These are phyloP conservation scores for Lotus japonicus DNA, from an alignment of 306 rosid genomes.

Conservation along the genomic window DNA sequence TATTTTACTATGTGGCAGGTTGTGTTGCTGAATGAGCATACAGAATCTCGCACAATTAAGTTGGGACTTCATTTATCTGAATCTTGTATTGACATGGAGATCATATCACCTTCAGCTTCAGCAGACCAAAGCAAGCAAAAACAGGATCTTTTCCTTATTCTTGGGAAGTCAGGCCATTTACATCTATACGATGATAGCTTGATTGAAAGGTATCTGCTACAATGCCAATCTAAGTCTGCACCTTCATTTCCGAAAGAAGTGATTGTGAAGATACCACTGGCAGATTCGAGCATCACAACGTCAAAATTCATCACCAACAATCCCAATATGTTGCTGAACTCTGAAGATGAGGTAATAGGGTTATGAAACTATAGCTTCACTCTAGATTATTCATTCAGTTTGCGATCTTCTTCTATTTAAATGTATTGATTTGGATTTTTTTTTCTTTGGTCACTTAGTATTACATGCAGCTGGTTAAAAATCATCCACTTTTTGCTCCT, in stretches of 20 bases:
- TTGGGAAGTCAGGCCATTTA: constrained; percentile 71
- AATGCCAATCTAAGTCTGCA: constrained; percentile 62
- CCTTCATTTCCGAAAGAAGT: constrained; percentile 66
- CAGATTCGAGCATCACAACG: constrained; percentile 60
- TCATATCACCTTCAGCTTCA: constrained; percentile 47
- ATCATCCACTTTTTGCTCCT: constrained; percentile 48
- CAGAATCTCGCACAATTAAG: constrained; percentile 74
- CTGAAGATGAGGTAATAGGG: constrained; percentile 59
- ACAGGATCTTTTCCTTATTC: constrained; percentile 55
- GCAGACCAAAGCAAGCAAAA: constrained; percentile 68
- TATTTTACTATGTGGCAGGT: constrained; percentile 43
- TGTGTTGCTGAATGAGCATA: constrained; percentile 65
- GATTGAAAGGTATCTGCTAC: constrained; percentile 74
- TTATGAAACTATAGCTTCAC: background rate
- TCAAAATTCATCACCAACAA: constrained; percentile 56
- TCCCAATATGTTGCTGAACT: constrained; percentile 26
- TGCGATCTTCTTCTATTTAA: background rate
- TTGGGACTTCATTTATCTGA: constrained; percentile 71
- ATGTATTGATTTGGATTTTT: constrained; percentile 13
- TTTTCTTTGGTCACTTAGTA: constrained; percentile 44
- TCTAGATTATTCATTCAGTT: background rate
- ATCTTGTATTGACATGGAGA: constrained; percentile 68
- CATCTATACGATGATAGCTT: constrained; percentile 61
- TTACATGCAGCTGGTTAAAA: constrained; percentile 44
- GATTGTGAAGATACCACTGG: constrained; percentile 61